Evolutionary conservation across 176 grass and related monocot genomes (phyloP).

Genomic region (Phragmites australis): DNA sequence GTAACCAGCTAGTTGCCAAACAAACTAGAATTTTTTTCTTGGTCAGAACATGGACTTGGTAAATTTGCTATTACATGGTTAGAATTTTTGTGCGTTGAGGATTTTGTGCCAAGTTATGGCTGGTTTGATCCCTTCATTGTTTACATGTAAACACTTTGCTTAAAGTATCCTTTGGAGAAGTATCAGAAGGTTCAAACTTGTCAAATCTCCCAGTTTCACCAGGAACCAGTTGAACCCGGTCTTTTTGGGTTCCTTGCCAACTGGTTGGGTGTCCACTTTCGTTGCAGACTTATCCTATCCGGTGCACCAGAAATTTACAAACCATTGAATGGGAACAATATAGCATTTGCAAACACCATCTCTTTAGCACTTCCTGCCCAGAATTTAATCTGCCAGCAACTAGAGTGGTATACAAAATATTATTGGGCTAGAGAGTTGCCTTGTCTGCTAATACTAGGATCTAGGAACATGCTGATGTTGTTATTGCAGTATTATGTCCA

Average conservation of each 20-base stretch:
- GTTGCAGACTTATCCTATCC: conserved; percentile 1
- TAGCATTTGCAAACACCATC: conserved; percentile 24
- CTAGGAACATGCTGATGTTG: background rate
- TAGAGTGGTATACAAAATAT: background rate
- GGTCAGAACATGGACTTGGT: conserved; percentile 12
- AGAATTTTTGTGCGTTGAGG: background rate
- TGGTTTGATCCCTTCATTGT: background rate
- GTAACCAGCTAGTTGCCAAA: conserved; percentile 10
- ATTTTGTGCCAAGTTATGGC: conserved; percentile 22
- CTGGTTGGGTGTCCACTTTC: background rate
- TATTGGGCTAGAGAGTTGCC: background rate
- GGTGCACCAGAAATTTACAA: background rate
- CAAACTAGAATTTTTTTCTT: conserved; percentile 18
- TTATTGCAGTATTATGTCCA: background rate
- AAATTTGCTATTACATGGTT: conserved; percentile 19
- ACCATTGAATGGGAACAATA: background rate
- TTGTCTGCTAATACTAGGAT: conserved; percentile 4
- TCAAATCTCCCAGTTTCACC: too few species aligned
- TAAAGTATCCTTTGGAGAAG: conserved; percentile 18
- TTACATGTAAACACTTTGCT: background rate
- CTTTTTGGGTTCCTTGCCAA: conserved; percentile 6
- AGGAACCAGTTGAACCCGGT: background rate
- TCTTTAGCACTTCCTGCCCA: background rate
- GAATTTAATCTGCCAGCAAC: conserved; percentile 8
- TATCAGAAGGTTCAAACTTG: conserved; percentile 11